A percentile compares a stretch with the other conserved stretches of the same genome.
Evolutionary conservation across 805 yeast species (phyloP).

Genomic region (Starmera amethionina): DNA sequence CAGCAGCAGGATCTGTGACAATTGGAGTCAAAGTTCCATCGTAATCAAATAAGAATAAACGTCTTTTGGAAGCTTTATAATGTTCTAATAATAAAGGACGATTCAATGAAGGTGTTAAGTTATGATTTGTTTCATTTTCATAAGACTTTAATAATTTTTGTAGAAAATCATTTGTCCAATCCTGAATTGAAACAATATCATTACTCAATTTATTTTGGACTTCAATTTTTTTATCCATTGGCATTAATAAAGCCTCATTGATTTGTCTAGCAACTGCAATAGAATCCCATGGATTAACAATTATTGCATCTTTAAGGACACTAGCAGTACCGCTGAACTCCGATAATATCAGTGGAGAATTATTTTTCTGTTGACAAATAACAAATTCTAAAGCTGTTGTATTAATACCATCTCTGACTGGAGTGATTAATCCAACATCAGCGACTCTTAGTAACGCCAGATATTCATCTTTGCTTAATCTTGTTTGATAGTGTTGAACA

Average conservation of each 20-base stretch:
- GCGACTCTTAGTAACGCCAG: conserved; percentile 82
- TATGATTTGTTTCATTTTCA: conserved; percentile 28
- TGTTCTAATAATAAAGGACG: conserved; percentile 50
- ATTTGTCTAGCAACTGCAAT: conserved; percentile 86
- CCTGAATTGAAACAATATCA: conserved; percentile 67
- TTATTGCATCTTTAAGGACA: conserved; percentile 59
- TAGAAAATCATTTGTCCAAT: conserved; percentile 66
- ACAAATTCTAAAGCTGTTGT: conserved; percentile 91
- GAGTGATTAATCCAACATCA: conserved; percentile 80
- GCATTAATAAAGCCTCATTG: conserved; percentile 53
- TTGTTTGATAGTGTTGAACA: conserved; percentile 85
- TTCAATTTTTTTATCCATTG: conserved; percentile 31
- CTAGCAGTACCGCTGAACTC: conserved; percentile 90
- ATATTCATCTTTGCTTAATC: conserved; percentile 82
- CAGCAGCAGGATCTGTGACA: conserved; percentile 96
- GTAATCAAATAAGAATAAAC: conserved; percentile 87
- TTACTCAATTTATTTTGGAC: conserved; percentile 48
- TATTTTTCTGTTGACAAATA: conserved; percentile 67
- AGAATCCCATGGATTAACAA: conserved; percentile 95
- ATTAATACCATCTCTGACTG: conserved; percentile 93
- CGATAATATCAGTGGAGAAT: conserved; percentile 73
- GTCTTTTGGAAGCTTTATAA: conserved; percentile 50
- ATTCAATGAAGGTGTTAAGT: conserved; percentile 74
- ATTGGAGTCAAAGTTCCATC: conserved; percentile 98
- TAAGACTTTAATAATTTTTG: conserved; percentile 34